Evolutionary conservation across 108 stramenopile species (phyloP).

Genomic region (Phaeodactylum tricornutum): DNA sequence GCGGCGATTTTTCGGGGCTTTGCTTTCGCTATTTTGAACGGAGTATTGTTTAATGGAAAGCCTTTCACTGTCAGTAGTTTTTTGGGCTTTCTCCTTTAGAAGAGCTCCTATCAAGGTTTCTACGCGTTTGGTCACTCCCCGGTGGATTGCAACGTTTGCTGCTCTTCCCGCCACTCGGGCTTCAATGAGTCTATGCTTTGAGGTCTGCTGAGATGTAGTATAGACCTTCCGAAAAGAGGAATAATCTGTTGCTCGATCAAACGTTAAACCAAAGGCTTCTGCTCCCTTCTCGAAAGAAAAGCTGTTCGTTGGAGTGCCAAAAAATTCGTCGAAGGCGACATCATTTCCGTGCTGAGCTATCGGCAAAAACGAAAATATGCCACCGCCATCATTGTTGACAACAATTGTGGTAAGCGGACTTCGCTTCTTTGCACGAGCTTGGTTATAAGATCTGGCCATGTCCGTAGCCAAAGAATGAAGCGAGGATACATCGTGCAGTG

Average conservation of each 20-base stretch:
- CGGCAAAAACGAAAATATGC: constrained; percentile 92
- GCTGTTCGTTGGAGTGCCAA: constrained; percentile 81
- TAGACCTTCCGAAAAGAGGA: constrained; percentile 32
- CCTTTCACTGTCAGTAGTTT: background rate
- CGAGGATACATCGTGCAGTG: constrained; percentile 84
- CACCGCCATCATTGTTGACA: constrained; percentile 90
- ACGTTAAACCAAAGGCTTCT: constrained; percentile 54
- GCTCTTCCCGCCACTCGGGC: constrained; percentile 45
- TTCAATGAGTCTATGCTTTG: constrained; percentile 38
- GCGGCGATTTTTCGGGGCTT: constrained; percentile 14
- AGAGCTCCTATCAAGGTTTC: constrained; percentile 13
- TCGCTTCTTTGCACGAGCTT: constrained; percentile 18
- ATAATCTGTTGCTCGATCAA: constrained; percentile 22
- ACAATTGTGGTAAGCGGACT: constrained; percentile 56
- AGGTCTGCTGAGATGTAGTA: constrained; percentile 10
- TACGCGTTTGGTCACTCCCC: constrained; percentile 29
- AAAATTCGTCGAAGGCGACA: constrained; percentile 80
- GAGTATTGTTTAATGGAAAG: background rate
- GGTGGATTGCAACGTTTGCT: constrained; percentile 56
- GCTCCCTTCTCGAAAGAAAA: constrained; percentile 54
- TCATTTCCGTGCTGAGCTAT: constrained; percentile 82
- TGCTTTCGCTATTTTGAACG: background rate
- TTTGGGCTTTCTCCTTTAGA: background rate
- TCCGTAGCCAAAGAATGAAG: constrained; percentile 51
- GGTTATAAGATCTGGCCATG: constrained; percentile 2